These are phyloP conservation scores for Fraxinus platypoda DNA, from an alignment of 305 asterid species.

Conservation along the genomic window DNA sequence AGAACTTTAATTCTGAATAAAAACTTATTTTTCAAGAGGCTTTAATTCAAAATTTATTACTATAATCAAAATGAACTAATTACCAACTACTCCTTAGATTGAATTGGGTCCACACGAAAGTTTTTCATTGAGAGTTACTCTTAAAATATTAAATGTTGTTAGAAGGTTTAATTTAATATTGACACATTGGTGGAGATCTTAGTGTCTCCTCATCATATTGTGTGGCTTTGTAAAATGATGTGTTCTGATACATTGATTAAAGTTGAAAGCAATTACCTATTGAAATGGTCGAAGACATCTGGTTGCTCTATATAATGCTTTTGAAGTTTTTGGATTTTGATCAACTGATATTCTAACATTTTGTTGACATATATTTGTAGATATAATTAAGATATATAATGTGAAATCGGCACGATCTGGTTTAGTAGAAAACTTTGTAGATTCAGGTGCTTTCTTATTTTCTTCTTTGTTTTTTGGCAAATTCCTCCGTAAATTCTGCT, in stretches of 20 bases:
- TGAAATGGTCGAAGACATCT: slow-evolving; percentile 7
- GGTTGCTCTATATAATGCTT: background rate
- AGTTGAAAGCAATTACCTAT: background rate
- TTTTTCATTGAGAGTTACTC: background rate
- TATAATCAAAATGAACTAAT: background rate
- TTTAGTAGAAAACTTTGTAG: background rate
- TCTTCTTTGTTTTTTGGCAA: background rate
- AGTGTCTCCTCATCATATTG: background rate
- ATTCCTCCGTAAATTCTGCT: background rate
- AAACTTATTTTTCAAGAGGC: background rate
- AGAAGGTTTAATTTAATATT: background rate
- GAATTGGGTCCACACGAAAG: background rate
- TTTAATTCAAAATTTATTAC: background rate
- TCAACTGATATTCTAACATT: background rate
- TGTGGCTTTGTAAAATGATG: background rate
- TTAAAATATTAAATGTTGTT: background rate
- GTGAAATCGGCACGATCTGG: background rate
- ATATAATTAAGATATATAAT: background rate
- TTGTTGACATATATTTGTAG: background rate
- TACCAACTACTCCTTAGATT: background rate
- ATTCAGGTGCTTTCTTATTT: background rate
- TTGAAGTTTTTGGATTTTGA: background rate
- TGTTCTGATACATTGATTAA: background rate
- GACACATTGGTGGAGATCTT: background rate
- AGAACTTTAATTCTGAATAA: background rate